Evolutionary conservation across 108 stramenopile genomes (phyloP), one percentile per base, ranked within the genome.

Genomic region (Cyclotella baltica): DNA sequence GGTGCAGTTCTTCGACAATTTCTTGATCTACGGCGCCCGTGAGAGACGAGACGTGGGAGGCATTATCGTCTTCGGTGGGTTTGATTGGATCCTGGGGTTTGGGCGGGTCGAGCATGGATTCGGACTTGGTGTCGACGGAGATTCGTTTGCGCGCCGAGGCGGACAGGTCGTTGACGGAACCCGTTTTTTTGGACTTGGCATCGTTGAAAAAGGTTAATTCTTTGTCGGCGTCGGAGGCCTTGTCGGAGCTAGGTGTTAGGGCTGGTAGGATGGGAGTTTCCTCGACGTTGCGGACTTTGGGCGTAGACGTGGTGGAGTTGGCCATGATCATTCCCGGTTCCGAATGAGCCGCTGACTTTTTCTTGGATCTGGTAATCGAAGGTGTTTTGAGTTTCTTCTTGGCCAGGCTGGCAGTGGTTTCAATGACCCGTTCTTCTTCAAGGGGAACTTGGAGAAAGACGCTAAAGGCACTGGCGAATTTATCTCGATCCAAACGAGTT

Each of bases 21-120:
- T 96, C 95, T 76, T 96, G 92, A 63, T 96, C 95, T 58, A 90
- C 89, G 0, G 89, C 92, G n/a, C 92, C 93, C 11, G 95, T 96
- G n/a, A 96, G 74, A 4, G 95, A 93, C 0, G 92, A 93, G 15
- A 96, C 90, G 18, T 71, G 85, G 18, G 90, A 88, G 48, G 57
- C 86, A 56, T 82, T 80, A 37, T 90, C 89, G 0, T 63, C 78
- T 16, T 67, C 71, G 27, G 79, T 28, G 28, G 15, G 25, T n/a
- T 68, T 68, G 10, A 67, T 68, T 3, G 67, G 34, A 13, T 56
- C 65, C 47, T 56, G 64, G 9, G 27, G 40, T 30, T 59, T 35
- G 0, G 67, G 81, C 20, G 81, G 81, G 20, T 82, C 81, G 29
- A 82, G 66, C 81, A 82, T 82, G 18, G 75, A 76, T 70, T 82